Conservation (phyloP, 176 grass and related monocot species). For the Rhynchospora breviuscula region DNA sequence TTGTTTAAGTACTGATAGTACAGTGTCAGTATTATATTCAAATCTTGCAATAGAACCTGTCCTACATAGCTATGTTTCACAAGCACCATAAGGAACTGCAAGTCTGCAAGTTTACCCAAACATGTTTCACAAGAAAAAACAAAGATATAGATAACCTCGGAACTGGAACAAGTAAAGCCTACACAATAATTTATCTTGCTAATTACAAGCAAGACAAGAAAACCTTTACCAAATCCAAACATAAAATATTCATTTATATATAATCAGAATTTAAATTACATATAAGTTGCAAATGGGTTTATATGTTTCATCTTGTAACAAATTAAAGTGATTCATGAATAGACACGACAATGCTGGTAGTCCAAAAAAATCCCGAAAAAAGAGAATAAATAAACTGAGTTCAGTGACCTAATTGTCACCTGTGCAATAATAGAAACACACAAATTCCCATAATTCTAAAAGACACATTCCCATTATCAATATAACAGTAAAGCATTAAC, state of each 20-base stretch:
- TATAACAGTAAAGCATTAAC: slow-evolving; percentile 10
- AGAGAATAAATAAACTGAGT: neutral
- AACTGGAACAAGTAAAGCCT: neutral
- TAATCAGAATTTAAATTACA: neutral
- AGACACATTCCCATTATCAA: slow-evolving; percentile 14
- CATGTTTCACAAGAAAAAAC: slow-evolving; percentile 7
- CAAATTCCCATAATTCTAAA: neutral
- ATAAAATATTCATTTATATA: neutral
- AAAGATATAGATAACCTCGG: neutral
- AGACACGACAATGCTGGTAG: neutral
- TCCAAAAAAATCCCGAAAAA: neutral
- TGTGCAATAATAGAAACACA: neutral
- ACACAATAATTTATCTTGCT: neutral
- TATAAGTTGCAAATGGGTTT: neutral
- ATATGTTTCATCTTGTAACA: neutral
- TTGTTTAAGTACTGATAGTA: slow-evolving; percentile 27
- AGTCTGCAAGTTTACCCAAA: slow-evolving; percentile 5
- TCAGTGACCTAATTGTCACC: neutral
- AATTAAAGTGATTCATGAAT: neutral
- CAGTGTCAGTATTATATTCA: slow-evolving; percentile 25
- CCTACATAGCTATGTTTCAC: neutral
- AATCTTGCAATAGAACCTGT: neutral
- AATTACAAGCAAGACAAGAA: neutral
- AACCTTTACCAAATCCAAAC: neutral
- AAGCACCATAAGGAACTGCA: too few relatives aligned